These are phyloP conservation scores for Austroboletus rostrupii DNA, from an alignment of 1,284 basidiomycete species.

Conservation along the genomic window DNA sequence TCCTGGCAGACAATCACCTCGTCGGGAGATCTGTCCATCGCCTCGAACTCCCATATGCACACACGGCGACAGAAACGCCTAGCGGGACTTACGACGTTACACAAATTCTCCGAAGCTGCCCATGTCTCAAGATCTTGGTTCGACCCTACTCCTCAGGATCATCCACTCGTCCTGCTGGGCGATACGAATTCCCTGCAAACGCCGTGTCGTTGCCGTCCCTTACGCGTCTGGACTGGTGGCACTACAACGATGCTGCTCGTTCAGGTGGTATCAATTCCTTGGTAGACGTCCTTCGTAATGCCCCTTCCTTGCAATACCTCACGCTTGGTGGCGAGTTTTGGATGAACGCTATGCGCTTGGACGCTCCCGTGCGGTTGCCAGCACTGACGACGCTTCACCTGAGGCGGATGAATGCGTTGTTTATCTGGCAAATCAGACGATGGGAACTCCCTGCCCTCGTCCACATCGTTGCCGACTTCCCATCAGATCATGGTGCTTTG, in stretches of 20 bases:
- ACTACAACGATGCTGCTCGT: constrained; percentile 53
- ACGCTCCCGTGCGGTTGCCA: constrained; percentile 36
- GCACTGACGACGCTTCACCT: constrained; percentile 51
- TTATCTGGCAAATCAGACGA: constrained; percentile 44
- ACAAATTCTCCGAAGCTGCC: constrained; percentile 47
- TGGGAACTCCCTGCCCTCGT: constrained; percentile 55
- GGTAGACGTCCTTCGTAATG: constrained; percentile 43
- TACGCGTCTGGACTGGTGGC: constrained; percentile 66
- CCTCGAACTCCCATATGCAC: constrained; percentile 53
- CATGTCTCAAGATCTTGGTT: constrained; percentile 52
- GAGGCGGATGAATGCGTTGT: constrained; percentile 43
- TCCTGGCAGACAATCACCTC: constrained; percentile 26
- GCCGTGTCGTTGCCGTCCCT: constrained; percentile 46
- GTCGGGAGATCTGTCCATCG: constrained; percentile 45
- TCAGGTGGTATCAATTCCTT: constrained; percentile 66
- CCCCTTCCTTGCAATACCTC: constrained; percentile 57
- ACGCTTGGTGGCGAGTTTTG: constrained; percentile 49
- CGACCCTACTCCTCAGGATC: constrained; percentile 37
- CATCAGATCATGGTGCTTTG: constrained; percentile 22
- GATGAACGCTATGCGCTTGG: constrained; percentile 22
- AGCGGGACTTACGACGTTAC: constrained; percentile 27
- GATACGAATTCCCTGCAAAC: constrained; percentile 47
- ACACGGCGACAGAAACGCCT: constrained; percentile 41
- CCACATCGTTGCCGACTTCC: constrained; percentile 36
- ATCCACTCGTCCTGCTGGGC: constrained; percentile 28